Evolutionary conservation across 2,329 filamentous ascomycete species (phyloP).

Genomic region (Paecilomyces dactylethromorphus): DNA sequence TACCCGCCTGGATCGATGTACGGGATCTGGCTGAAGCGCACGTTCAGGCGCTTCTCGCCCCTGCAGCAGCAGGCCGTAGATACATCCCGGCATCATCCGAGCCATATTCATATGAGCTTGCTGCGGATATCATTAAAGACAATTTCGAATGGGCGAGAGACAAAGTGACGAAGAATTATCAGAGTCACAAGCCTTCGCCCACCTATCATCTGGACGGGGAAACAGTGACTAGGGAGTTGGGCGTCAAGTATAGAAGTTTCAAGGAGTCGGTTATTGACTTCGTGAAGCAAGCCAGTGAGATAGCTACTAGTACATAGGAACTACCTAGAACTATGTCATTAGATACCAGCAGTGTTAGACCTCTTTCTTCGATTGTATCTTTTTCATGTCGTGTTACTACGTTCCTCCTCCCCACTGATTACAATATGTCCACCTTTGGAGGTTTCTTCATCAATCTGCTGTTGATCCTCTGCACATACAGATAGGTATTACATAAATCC

Average conservation of each 20-base stretch:
- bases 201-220: not conserved
- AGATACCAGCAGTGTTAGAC: not conserved
- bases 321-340: not conserved
- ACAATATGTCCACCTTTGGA: too few relatives aligned
- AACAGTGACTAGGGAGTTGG: not conserved
- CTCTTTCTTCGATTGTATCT: not conserved
- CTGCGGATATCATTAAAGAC: conserved; percentile 36
- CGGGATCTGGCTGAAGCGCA: conserved; percentile 42
- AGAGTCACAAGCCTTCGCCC: not conserved
- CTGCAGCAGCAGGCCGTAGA: conserved; percentile 24
- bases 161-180: conserved; percentile 25
- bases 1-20: conserved; percentile 38
- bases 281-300: not conserved
- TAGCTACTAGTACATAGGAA: not conserved
- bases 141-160: conserved; percentile 33
- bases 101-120: conserved; percentile 42
- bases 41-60: conserved; percentile 34
- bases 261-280: not conserved
- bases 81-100: conserved; percentile 38
- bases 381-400: not conserved
- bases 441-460: too few relatives aligned
- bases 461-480: too few relatives aligned
- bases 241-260: not conserved
- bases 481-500: too few relatives aligned
- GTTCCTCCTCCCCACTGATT: not conserved